Conservation (phyloP, 2,329 filamentous ascomycete species). For the Penicillium sp. region DNA sequence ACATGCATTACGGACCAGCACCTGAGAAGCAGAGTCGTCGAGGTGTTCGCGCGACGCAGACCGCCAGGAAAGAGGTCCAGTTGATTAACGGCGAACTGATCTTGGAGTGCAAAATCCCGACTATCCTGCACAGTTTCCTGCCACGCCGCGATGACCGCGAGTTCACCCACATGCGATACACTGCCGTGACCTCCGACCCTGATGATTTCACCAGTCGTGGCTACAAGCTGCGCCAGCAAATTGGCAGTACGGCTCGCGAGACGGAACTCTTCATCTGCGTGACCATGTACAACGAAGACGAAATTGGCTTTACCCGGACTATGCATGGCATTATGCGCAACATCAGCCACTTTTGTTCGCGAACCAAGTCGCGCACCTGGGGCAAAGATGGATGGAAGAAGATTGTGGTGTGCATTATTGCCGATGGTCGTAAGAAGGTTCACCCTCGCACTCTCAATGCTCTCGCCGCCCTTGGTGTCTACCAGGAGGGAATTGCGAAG, state of each 20-base stretch:
- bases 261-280: conserved; percentile 95
- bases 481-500: conserved; percentile 97
- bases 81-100: conserved; percentile 97
- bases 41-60: conserved; percentile 79
- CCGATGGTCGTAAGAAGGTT: conserved; percentile 88
- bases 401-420: conserved; percentile 95
- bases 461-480: conserved; percentile 92
- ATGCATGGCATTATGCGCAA: conserved; percentile 99
- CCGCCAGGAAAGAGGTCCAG: conserved; percentile 87
- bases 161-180: conserved; percentile 98
- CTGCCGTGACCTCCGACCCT: conserved; percentile 94
- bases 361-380: conserved; percentile 90
- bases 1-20: conserved; percentile 72
- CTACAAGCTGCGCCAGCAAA: conserved; percentile 88
- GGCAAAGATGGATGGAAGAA: conserved; percentile 98
- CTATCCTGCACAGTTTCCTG: conserved; percentile 93
- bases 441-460: conserved; percentile 91
- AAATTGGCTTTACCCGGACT: conserved; percentile 90
- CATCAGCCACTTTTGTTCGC: conserved; percentile 90
- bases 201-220: conserved; percentile 85
- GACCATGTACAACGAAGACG: conserved; percentile 99
- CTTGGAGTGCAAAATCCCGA: conserved; percentile 97
- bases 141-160: conserved; percentile 88
- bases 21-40: conserved; percentile 81
- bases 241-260: conserved; percentile 75